Percentiles rank a stretch among this genome's conserved stretches.
These are phyloP conservation scores for Candida maesae DNA, from an alignment of 805 yeast genomes.

Conservation along the genomic window DNA sequence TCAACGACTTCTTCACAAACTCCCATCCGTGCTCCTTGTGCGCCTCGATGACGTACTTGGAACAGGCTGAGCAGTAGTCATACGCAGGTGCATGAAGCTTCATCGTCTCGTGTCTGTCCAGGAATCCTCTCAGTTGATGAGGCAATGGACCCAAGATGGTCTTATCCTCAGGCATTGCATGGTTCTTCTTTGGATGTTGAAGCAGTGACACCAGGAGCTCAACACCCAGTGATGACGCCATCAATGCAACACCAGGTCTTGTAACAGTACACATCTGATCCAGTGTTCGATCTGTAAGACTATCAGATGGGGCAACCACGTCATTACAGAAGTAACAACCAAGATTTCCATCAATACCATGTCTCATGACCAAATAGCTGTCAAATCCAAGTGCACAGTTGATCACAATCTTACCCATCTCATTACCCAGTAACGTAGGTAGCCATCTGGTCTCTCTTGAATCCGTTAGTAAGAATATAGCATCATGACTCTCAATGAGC, in stretches of 20 bases:
- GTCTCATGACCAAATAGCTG: slow-evolving; percentile 89
- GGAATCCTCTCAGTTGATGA: slow-evolving; percentile 88
- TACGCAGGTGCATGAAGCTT: slow-evolving; percentile 72
- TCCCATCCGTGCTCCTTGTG: slow-evolving; percentile 67
- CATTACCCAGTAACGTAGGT: slow-evolving; percentile 81
- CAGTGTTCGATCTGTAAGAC: slow-evolving; percentile 79
- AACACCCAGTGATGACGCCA: slow-evolving; percentile 84
- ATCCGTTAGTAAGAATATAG: slow-evolving; percentile 79
- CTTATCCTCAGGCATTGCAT: slow-evolving; percentile 24
- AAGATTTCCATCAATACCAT: slow-evolving; percentile 51
- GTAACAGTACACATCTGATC: slow-evolving; percentile 99
- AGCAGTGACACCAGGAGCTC: slow-evolving; percentile 73
- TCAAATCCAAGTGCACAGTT: slow-evolving; percentile 97
- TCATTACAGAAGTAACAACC: slow-evolving; percentile 98
- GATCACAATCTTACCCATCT: slow-evolving; percentile 66
- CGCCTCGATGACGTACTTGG: slow-evolving; percentile 49
- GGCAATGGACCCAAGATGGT: slow-evolving; percentile 68
- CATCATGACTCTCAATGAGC: slow-evolving; percentile 68
- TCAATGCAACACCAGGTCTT: slow-evolving; percentile 88
- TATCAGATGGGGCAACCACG: slow-evolving; percentile 89
- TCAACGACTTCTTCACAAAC: slow-evolving; percentile 69
- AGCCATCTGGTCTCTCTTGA: slow-evolving; percentile 96
- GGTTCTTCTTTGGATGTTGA: slow-evolving; percentile 56
- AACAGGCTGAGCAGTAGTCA: slow-evolving; percentile 84
- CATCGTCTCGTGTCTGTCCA: slow-evolving; percentile 59